Conservation (phyloP, 1,139 yeast species). For the Hemisphaericaspora xylofermentans region DNA sequence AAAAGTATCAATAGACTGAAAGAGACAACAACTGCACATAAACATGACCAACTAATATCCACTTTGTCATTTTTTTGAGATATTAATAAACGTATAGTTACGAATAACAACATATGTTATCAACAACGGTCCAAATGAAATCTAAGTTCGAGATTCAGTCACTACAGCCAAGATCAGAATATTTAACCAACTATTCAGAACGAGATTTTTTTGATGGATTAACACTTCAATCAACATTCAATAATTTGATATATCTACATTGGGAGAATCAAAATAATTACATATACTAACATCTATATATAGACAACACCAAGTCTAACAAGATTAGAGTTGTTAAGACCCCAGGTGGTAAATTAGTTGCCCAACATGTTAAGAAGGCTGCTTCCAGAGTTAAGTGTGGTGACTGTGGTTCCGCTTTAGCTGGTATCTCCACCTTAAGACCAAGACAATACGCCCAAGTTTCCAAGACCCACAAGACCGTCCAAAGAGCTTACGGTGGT, state of each 20-base stretch:
- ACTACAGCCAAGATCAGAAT: too few relatives aligned
- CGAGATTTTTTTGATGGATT: too few relatives aligned
- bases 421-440: conserved; percentile 93
- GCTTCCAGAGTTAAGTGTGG: conserved; percentile 98
- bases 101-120: too few relatives aligned
- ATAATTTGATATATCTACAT: neutral
- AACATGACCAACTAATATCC: too few relatives aligned
- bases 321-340: conserved; percentile 99
- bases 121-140: too few relatives aligned
- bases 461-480: conserved; percentile 96
- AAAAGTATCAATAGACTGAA: too few relatives aligned
- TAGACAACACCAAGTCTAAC: conserved; percentile 99
- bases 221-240: too few relatives aligned
- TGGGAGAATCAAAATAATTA: neutral
- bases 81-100: too few relatives aligned
- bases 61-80: too few relatives aligned
- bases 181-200: too few relatives aligned
- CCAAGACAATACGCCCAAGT: conserved; percentile 96
- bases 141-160: too few relatives aligned
- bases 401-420: conserved; percentile 91
- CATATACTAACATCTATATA: conserved; percentile 34
- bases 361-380: conserved; percentile 94
- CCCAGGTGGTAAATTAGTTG: conserved; percentile 98
- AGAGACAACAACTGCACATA: too few relatives aligned
- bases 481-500: conserved; percentile 99